phyloP scores from a whole-genome alignment of 2,329 filamentous ascomycete species.

The Epichloe uncinata region DNA sequence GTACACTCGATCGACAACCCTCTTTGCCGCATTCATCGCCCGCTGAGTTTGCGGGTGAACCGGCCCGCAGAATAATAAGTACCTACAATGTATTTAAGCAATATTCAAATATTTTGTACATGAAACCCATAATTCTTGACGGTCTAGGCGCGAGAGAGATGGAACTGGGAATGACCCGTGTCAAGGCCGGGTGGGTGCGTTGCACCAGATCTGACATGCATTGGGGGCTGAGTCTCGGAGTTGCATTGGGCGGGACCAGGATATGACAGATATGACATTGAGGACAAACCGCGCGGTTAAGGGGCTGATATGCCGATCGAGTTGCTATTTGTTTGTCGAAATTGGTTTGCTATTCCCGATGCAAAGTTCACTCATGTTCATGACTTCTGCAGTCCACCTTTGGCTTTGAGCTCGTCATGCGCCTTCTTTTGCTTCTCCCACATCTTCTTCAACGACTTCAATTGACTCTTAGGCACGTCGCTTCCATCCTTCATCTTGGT shows the following conservation, averaged over 20 bases:
- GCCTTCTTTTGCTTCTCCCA: slow-evolving; percentile 85
- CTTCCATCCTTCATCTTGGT: slow-evolving; percentile 63
- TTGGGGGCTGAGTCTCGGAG: background rate
- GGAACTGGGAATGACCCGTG: no score
- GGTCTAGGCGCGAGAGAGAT: no score
- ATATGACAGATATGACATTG: background rate
- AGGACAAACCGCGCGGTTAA: background rate
- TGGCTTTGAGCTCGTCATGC: slow-evolving; percentile 42
- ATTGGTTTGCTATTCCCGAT: no score
- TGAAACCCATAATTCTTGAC: no score
- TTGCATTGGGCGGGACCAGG: background rate
- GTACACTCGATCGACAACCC: no score
- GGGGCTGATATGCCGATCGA: no score
- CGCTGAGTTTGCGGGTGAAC: no score
- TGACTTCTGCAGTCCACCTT: slow-evolving; percentile 5
- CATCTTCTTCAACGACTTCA: slow-evolving; percentile 76
- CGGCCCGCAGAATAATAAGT: no score
- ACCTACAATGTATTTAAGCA: no score
- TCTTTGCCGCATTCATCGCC: no score
- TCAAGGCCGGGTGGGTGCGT: background rate
- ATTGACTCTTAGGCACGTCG: slow-evolving; percentile 65
- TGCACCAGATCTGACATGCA: background rate
- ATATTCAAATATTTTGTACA: no score
- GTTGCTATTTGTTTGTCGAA: no score
- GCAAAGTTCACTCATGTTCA: background rate